Conservation (phyloP, 73 alveolate species). For the Tetrahymena malaccensis region DNA sequence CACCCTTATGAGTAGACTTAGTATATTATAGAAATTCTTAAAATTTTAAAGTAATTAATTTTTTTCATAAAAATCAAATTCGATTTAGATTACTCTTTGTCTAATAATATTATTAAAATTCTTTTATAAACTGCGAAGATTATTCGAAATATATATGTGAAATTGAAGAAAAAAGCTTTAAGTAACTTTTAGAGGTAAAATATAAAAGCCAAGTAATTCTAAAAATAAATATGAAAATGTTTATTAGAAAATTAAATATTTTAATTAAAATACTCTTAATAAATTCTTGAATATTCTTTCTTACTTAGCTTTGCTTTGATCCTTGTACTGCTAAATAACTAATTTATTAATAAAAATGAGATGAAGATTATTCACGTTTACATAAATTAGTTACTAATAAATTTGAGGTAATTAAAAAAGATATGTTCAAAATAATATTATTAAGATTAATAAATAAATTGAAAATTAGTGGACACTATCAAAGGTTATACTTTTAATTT, state of each 20-base stretch:
- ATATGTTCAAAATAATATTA: neutral
- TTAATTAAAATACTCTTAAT: no score
- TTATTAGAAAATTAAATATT: no score
- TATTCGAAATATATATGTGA: neutral
- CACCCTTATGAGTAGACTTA: no score
- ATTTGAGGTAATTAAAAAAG: neutral
- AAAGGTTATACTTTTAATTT: neutral
- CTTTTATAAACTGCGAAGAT: no score
- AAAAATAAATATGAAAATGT: neutral
- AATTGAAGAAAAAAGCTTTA: neutral
- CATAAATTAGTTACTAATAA: neutral
- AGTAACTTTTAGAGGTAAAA: no score
- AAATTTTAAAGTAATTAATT: no score
- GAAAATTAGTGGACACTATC: neutral
- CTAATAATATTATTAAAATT: neutral
- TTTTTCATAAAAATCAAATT: no score
- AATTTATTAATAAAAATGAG: neutral
- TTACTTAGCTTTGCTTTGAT: neutral
- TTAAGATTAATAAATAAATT: no score
- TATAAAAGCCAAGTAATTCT: neutral
- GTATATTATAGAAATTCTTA: no score
- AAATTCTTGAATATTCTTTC: neutral
- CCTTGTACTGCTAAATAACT: no score
- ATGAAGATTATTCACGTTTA: neutral
- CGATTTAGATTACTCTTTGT: neutral